Base-by-base conservation (phyloP, 768 basidiomycete species). In the Wakefieldia striispora region DNA sequence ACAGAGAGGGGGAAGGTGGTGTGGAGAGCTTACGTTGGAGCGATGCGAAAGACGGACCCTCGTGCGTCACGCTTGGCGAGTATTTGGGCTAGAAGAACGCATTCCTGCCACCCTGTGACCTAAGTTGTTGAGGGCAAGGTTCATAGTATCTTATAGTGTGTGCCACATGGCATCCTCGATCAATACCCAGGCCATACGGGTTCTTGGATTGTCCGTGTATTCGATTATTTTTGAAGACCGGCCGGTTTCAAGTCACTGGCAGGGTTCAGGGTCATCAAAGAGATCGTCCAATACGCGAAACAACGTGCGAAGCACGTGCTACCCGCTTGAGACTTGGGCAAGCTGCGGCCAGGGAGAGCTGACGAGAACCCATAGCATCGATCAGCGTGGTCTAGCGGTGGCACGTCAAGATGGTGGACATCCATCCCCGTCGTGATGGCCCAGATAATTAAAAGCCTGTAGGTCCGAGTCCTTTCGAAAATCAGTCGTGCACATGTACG, bases 231-330 rank as follows among this genome's bases (percentile, higher is more conserved):
- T 13, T 37, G 39, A 47, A 10, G 29, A 27, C 27, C 24, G 20
- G 19, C 5, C 14, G 34, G 4, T 4, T 23, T 16, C 26, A 26
- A 26, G 26, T n/a, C n/a, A n/a, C n/a, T 26, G 26, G 38, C 37
- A 40, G 51, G 47, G 35, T 12, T 34, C 49, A 53, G 35, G 35
- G 20, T 38, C 8, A 17, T n/a, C 26, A 27, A 23, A 41, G 24
- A 23, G 21, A 35, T 43, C 27, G 17, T 37, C 37, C 45, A 40
- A 47, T 38, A 29, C 19, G 27, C 29, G 41, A 21, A 6, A 31
- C 27, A 56, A 48, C 43, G 48, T 52, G 56, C 11, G 12, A 43
- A 35, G 47, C 57, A 29, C 43, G 47, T 48, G 49, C 35, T 26
- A n/a, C 21, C 6, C 38, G n/a, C 49, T 42, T 44, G 12, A 33